Percentiles rank a stretch among this genome's conserved stretches.
These are phyloP conservation scores for Sclerotiophoma versabilis DNA, from an alignment of 2,329 filamentous ascomycete species.

Conservation along the genomic window DNA sequence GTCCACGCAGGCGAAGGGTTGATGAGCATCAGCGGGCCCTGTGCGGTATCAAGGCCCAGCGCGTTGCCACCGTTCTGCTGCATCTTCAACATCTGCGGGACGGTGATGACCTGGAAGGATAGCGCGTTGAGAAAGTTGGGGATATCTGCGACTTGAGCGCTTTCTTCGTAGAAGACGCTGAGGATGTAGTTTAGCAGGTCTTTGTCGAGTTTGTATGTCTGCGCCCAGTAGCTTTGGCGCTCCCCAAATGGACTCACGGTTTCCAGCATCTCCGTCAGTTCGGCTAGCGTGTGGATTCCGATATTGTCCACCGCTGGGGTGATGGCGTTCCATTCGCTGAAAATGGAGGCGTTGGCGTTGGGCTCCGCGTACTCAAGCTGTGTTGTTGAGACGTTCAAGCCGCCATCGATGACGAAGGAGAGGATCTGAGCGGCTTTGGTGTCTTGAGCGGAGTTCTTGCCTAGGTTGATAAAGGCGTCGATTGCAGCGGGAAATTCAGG, in stretches of 20 bases:
- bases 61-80: slow-evolving; percentile 27
- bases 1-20: slow-evolving; percentile 29
- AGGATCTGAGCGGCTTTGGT: slow-evolving; percentile 28
- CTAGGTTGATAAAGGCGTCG: slow-evolving; percentile 27
- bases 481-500: slow-evolving; percentile 21
- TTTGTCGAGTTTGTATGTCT: slow-evolving; percentile 21
- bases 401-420: slow-evolving; percentile 29
- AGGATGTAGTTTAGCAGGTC: slow-evolving; percentile 20
- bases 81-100: slow-evolving; percentile 30
- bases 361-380: slow-evolving; percentile 39
- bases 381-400: slow-evolving; percentile 27
- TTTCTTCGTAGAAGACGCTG: slow-evolving; percentile 18
- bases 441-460: slow-evolving; percentile 23
- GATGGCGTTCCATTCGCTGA: slow-evolving; percentile 38
- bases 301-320: slow-evolving; percentile 35
- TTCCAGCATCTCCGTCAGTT: slow-evolving; percentile 26
- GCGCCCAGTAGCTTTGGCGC: slow-evolving; percentile 21
- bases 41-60: slow-evolving; percentile 24
- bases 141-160: not conserved
- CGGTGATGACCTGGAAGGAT: slow-evolving; percentile 18
- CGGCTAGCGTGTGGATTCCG: slow-evolving; percentile 28
- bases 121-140: not conserved
- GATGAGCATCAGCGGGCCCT: slow-evolving; percentile 29
- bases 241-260: slow-evolving; percentile 1
- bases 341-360: slow-evolving; percentile 29